phyloP scores from a whole-genome alignment of 2,329 filamentous ascomycete species.

The Aureobasidium uvarum region DNA sequence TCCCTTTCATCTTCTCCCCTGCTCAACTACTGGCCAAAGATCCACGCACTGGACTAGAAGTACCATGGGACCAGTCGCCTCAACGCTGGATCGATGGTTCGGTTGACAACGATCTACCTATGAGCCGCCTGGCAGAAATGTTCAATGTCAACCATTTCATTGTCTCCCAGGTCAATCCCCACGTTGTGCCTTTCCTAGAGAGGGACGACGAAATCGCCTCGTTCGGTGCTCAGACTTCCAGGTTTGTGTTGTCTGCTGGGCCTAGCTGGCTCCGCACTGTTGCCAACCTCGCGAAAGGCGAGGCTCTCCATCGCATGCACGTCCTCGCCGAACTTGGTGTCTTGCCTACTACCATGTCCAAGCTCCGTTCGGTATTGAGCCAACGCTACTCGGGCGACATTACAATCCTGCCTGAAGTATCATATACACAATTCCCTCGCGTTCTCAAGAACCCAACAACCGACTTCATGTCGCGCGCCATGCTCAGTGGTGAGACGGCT shows the following conservation, averaged over 20 bases:
- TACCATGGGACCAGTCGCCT: constrained; percentile 81
- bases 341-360: constrained; percentile 70
- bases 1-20: constrained; percentile 80
- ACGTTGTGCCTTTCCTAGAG: constrained; percentile 80
- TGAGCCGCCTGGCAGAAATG: constrained; percentile 86
- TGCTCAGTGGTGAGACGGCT: constrained; percentile 74
- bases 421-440: constrained; percentile 68
- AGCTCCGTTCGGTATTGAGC: constrained; percentile 70
- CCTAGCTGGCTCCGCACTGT: constrained; percentile 64
- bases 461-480: constrained; percentile 81
- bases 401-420: constrained; percentile 82
- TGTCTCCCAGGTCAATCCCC: constrained; percentile 93
- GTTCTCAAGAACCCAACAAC: constrained; percentile 80
- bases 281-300: constrained; percentile 72
- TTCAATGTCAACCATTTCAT: constrained; percentile 99
- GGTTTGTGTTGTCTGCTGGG: constrained; percentile 44
- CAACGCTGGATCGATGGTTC: constrained; percentile 92
- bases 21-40: constrained; percentile 81
- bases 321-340: constrained; percentile 77
- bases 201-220: constrained; percentile 59
- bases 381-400: constrained; percentile 95
- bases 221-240: constrained; percentile 37
- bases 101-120: constrained; percentile 89
- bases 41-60: constrained; percentile 70
- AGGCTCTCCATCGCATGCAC: constrained; percentile 76